A percentile compares a stretch with the other conserved stretches of the same genome.
phyloP scores from a whole-genome alignment of 306 rosid species.

The Vigna mungo region DNA sequence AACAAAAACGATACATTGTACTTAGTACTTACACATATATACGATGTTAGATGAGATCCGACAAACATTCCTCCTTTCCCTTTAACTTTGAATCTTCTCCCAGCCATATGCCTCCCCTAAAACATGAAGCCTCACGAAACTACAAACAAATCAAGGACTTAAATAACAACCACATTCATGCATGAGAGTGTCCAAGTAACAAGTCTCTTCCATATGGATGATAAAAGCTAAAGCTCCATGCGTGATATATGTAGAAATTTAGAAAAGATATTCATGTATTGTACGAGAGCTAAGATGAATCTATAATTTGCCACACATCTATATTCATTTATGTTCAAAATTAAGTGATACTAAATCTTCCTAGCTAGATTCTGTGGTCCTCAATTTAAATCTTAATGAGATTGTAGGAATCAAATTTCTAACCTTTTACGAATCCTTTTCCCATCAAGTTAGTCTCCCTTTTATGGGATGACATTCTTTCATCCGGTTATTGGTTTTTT shows the following conservation, averaged over 20 bases:
- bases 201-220: constrained; percentile 5
- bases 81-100: constrained; percentile 32
- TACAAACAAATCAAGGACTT: neutral
- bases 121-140: constrained; percentile 2
- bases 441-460: neutral
- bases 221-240: neutral
- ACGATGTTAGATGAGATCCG: constrained; percentile 41
- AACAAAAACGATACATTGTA: constrained; percentile 41
- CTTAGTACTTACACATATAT: constrained; percentile 22
- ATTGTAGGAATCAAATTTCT: neutral
- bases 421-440: neutral
- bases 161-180: constrained; percentile 12
- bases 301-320: neutral
- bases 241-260: neutral
- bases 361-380: neutral
- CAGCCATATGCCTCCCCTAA: neutral
- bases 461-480: neutral
- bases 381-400: neutral
- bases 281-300: neutral
- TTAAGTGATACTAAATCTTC: constrained; percentile 10
- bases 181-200: neutral
- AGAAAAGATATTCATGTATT: neutral
- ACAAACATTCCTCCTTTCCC: constrained; percentile 46
- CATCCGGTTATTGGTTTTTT: neutral
- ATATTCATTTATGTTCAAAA: constrained; percentile 14